Conservation (phyloP, 306 rosid genomes). For the Glycine soja region DNA sequence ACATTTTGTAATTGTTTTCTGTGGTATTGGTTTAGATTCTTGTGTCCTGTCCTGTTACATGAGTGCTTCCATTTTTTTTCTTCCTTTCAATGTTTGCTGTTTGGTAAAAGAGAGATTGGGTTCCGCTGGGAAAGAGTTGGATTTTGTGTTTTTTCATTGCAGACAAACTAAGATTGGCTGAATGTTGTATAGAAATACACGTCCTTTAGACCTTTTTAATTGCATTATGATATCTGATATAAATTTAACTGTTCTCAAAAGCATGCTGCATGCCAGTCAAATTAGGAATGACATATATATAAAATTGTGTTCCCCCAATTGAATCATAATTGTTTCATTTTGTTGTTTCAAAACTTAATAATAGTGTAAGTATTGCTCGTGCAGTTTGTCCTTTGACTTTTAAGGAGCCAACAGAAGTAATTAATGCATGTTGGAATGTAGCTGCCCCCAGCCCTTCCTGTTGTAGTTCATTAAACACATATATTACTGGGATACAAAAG, state of each 20-base stretch:
- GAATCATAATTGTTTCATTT: slow-evolving; percentile 21
- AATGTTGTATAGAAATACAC: not conserved
- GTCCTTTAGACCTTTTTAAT: not conserved
- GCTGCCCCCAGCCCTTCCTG: slow-evolving; percentile 96
- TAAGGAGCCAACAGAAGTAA: slow-evolving; percentile 82
- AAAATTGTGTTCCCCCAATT: not conserved
- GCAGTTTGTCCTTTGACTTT: slow-evolving; percentile 95
- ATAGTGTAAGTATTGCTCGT: slow-evolving; percentile 46
- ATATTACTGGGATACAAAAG: slow-evolving; percentile 82
- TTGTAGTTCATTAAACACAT: slow-evolving; percentile 85
- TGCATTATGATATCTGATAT: not conserved
- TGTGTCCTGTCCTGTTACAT: not conserved
- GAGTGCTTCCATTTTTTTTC: slow-evolving; percentile 12
- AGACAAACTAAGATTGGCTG: slow-evolving; percentile 14
- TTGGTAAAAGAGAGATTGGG: not conserved
- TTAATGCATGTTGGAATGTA: slow-evolving; percentile 75
- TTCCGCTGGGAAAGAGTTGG: slow-evolving; percentile 9
- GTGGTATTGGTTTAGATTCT: slow-evolving; percentile 8
- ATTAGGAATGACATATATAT: not conserved
- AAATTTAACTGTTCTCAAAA: slow-evolving; percentile 1
- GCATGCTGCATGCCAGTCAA: not conserved
- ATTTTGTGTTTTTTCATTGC: not conserved
- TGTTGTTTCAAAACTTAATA: slow-evolving; percentile 14
- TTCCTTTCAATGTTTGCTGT: not conserved
- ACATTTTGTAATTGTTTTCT: slow-evolving; percentile 10